Evolutionary conservation across 495 filamentous ascomycete genomes (phyloP).

Genomic region (Jackrogersella minutella): DNA sequence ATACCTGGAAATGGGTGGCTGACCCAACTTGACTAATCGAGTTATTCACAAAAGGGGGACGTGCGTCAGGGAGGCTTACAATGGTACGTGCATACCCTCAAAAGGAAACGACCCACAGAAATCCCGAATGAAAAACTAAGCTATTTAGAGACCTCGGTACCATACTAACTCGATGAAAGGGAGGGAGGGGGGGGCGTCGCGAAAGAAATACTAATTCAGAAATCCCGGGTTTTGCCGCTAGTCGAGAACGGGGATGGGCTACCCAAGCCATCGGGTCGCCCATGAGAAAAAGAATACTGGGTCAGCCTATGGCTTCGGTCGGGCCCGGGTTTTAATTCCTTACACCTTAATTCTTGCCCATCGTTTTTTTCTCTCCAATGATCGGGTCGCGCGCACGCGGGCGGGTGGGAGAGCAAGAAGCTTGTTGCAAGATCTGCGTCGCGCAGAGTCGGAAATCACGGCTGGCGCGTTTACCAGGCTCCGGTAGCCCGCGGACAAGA

Average conservation of each 20-base stretch:
- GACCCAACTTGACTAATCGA: conserved; percentile 1
- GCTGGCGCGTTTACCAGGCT: neutral
- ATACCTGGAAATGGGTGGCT: neutral
- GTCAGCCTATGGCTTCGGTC: neutral
- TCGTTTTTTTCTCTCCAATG: too few species aligned
- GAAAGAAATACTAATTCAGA: conserved; percentile 20
- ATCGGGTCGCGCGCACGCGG: too few species aligned
- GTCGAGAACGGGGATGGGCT: conserved; percentile 20
- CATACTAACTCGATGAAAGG: neutral
- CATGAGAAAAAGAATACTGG: neutral
- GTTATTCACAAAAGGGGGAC: neutral
- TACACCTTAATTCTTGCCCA: too few species aligned
- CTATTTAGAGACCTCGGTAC: conserved; percentile 23
- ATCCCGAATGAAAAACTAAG: conserved; percentile 21
- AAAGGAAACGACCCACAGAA: conserved; percentile 6
- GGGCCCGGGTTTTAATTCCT: conserved; percentile 27
- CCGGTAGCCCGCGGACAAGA: conserved; percentile 28
- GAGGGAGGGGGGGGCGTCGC: too few species aligned
- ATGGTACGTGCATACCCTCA: neutral
- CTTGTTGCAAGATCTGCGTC: conserved; percentile 30
- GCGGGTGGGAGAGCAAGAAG: neutral
- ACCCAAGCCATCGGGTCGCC: conserved; percentile 36
- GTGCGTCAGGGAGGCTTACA: neutral
- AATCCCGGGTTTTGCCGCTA: conserved; percentile 17
- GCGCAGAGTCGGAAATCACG: conserved; percentile 6